These are phyloP conservation scores for Mesembryanthemum crystallinum DNA, from an alignment of 148 eudicot genomes.

Conservation along the genomic window DNA sequence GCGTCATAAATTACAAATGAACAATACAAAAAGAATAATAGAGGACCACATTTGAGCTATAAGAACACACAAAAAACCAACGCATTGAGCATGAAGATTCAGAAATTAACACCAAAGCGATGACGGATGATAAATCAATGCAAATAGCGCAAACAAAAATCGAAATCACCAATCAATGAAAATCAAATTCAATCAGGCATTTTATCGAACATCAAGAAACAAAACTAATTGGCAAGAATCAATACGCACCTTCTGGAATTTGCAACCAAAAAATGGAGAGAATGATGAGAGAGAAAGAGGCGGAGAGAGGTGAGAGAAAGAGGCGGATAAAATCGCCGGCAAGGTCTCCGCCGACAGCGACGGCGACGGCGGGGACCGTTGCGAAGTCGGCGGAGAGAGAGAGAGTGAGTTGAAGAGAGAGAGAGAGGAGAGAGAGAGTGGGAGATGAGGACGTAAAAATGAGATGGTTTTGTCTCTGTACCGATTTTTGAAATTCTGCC, in stretches of 20 bases:
- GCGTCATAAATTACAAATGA: too few relatives aligned
- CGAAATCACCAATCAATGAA: neutral
- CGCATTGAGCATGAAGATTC: neutral
- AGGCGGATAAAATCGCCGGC: neutral
- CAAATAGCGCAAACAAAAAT: too few relatives aligned
- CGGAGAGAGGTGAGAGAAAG: neutral
- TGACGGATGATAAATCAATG: neutral
- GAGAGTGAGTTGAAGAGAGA: slow-evolving; percentile 10
- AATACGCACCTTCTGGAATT: slow-evolving; percentile 12
- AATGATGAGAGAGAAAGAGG: neutral
- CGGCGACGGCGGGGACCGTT: slow-evolving; percentile 45
- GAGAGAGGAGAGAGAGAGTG: slow-evolving; percentile 2
- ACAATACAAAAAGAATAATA: neutral
- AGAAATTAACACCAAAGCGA: neutral
- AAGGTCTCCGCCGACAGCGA: slow-evolving; percentile 34
- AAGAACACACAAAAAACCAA: neutral
- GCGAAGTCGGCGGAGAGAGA: slow-evolving; percentile 44
- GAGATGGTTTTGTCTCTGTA: neutral
- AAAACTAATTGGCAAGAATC: neutral
- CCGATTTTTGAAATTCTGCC: too few relatives aligned
- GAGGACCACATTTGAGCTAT: neutral
- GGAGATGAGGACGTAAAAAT: neutral
- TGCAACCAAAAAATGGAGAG: neutral
- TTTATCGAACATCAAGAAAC: slow-evolving; percentile 2
- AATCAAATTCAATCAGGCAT: neutral